A percentile compares a stretch with the other conserved stretches of the same genome.
These are phyloP conservation scores for Ceratocystis colombiana DNA, from an alignment of 2,329 filamentous ascomycete species.

Conservation along the genomic window DNA sequence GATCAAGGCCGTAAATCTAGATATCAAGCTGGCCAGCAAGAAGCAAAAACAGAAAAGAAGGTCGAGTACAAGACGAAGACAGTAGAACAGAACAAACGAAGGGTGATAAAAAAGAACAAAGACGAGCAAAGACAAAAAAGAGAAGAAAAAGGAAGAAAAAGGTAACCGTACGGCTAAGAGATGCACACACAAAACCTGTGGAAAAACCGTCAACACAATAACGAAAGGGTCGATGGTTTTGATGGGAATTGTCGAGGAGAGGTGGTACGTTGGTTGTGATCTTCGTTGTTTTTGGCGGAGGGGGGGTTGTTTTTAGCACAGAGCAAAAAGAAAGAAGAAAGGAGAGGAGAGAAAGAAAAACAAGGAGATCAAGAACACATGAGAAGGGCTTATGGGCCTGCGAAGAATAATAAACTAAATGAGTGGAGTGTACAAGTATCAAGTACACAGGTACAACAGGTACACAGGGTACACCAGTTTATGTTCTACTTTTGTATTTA, in stretches of 20 bases:
- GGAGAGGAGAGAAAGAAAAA: constrained; percentile 14
- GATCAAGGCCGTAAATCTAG: constrained; percentile 19
- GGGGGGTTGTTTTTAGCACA: neutral
- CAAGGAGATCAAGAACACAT: constrained; percentile 14
- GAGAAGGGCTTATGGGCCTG: constrained; percentile 11
- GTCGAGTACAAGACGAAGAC: constrained; percentile 13
- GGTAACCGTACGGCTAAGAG: constrained; percentile 13
- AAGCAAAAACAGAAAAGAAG: constrained; percentile 13
- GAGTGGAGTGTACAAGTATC: constrained; percentile 14
- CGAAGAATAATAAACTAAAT: constrained; percentile 17
- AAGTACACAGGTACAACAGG: constrained; percentile 13
- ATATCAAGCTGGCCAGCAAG: constrained; percentile 22
- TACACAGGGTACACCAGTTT: neutral
- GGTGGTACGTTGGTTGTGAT: constrained; percentile 23
- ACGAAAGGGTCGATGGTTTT: constrained; percentile 20
- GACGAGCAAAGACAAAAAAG: constrained; percentile 14
- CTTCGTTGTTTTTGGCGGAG: constrained; percentile 22
- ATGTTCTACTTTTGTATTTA: neutral
- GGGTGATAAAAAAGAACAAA: constrained; percentile 9
- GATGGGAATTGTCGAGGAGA: constrained; percentile 25
- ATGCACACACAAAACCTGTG: constrained; percentile 26
- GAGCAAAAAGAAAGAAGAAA: constrained; percentile 5
- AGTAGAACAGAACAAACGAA: constrained; percentile 2
- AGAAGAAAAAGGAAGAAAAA: constrained; percentile 18
- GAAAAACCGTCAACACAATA: constrained; percentile 18